These are phyloP conservation scores for Triglochin maritima DNA, from an alignment of 106 monocot species.

Conservation along the genomic window DNA sequence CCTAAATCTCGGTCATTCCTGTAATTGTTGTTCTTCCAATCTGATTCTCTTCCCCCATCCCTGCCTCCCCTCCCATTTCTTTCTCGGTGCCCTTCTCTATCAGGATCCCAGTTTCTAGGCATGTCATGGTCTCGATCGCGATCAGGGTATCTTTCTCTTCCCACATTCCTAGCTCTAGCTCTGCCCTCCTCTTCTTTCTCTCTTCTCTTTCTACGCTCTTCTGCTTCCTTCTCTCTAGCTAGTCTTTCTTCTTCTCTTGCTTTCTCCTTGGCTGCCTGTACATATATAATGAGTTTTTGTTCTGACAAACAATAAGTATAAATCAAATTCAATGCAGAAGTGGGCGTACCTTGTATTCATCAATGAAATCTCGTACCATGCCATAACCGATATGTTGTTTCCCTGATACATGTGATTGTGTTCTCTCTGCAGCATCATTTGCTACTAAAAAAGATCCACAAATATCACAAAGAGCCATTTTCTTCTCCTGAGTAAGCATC, in stretches of 20 bases:
- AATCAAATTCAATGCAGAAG: not conserved
- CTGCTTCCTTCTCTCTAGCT: slow-evolving; percentile 61
- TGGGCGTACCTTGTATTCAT: slow-evolving; percentile 57
- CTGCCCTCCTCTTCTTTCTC: slow-evolving; percentile 45
- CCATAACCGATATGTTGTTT: slow-evolving; percentile 98
- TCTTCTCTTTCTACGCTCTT: slow-evolving; percentile 48
- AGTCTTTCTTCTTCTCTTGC: slow-evolving; percentile 64
- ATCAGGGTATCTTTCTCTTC: slow-evolving; percentile 19
- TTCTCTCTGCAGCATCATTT: slow-evolving; percentile 95
- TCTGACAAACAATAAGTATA: no score
- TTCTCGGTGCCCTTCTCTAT: slow-evolving; percentile 46
- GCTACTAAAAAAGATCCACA: slow-evolving; percentile 96
- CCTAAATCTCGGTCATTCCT: slow-evolving; percentile 71
- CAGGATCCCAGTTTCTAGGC: slow-evolving; percentile 19
- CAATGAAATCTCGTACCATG: slow-evolving; percentile 89
- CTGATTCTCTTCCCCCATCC: slow-evolving; percentile 44
- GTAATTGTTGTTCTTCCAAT: slow-evolving; percentile 30
- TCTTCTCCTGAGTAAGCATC: slow-evolving; percentile 89
- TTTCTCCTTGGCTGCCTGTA: slow-evolving; percentile 71
- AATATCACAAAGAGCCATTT: slow-evolving; percentile 99
- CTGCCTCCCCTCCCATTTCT: slow-evolving; percentile 41
- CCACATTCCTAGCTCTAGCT: slow-evolving; percentile 16
- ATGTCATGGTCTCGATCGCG: slow-evolving; percentile 36
- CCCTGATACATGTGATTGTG: slow-evolving; percentile 90
- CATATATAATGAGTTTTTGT: not conserved